Evolutionary conservation across 1,139 yeast species (phyloP), one percentile per base, ranked within the genome.

Genomic region (Saccharomycopsis crataegensis): DNA sequence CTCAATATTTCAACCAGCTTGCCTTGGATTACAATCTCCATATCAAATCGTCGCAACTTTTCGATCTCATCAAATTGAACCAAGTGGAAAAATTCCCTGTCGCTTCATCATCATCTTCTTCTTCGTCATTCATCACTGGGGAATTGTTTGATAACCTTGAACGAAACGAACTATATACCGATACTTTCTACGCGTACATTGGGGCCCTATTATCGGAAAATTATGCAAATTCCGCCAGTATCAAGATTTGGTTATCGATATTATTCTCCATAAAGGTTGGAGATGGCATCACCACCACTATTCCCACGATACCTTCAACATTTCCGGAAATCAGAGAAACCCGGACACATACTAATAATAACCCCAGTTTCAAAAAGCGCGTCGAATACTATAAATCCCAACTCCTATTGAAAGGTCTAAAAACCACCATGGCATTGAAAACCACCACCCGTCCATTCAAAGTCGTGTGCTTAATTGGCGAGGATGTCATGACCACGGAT

Each of bases 171-270:
- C 6, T 44, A 7, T 45, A 44, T 31, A 8, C 16, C 12, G 52
- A 49, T 12, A 43, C 32, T 8, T 44, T 49, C 32, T 16, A 9
- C 9, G n/a, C 41, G 14, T 49, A 49, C 32, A 2, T 49, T 8
- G 52, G 52, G 28, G 52, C 50, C 2, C 2, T 49, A n/a, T 8
- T 44, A 9, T 9, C 33, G 9, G 51, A 48, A 22, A 16, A 22
- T 28, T 16, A 14, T 14, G n/a, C 47, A 8, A 43, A 32, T 32
- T 16, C 31, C 8, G 8, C 22, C 1, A 11, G 7, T 12, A 11
- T 48, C 11, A 33, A 49, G 36, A 16, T 28, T 8, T 49, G 52
- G 52, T 14, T 49, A 32, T 9, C 42, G 7, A 11, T 9, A 11
- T 33, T 49, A 8, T 34, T 49, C 33, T 8, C 12, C n/a, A 14